phyloP scores from a whole-genome alignment of 2,329 filamentous ascomycete species.

The Blumeria hordei region DNA sequence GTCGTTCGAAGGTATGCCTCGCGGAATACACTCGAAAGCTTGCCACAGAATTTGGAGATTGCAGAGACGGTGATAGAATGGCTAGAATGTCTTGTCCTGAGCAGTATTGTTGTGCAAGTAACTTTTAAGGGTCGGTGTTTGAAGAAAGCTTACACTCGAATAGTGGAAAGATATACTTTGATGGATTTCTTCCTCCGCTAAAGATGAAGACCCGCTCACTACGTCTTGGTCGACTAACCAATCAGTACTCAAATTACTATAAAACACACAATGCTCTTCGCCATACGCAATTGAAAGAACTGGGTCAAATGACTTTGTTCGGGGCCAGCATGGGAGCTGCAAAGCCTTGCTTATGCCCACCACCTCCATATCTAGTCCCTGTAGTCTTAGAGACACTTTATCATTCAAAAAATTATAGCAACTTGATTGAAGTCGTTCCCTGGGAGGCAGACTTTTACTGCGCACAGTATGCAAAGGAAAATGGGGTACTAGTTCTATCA shows the following conservation, averaged over 20 bases:
- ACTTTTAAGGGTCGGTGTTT: neutral
- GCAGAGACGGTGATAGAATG: conserved; percentile 33
- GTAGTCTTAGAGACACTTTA: conserved; percentile 47
- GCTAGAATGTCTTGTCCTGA: conserved; percentile 31
- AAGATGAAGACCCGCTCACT: conserved; percentile 11
- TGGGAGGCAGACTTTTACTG: conserved; percentile 75
- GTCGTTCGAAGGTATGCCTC: conserved; percentile 17
- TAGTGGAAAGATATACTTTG: conserved; percentile 57
- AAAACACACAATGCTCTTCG: conserved; percentile 5
- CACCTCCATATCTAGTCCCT: conserved; percentile 48
- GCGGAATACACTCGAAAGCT: conserved; percentile 23
- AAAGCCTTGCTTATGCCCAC: conserved; percentile 15
- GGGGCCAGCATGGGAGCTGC: conserved; percentile 9
- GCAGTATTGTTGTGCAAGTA: conserved; percentile 35
- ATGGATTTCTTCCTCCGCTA: conserved; percentile 48
- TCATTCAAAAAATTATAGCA: conserved; percentile 19
- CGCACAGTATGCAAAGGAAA: conserved; percentile 32
- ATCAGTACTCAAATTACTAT: conserved; percentile 10
- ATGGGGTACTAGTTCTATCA: conserved; percentile 39
- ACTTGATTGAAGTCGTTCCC: conserved; percentile 34
- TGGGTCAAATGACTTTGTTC: conserved; percentile 5
- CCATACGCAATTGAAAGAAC: conserved; percentile 1
- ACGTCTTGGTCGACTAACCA: conserved; percentile 9
- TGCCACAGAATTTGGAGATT: conserved; percentile 39
- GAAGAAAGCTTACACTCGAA: neutral